Evolutionary conservation across 2,329 filamentous ascomycete species (phyloP).

Genomic region (Aspergillus vadensis): DNA sequence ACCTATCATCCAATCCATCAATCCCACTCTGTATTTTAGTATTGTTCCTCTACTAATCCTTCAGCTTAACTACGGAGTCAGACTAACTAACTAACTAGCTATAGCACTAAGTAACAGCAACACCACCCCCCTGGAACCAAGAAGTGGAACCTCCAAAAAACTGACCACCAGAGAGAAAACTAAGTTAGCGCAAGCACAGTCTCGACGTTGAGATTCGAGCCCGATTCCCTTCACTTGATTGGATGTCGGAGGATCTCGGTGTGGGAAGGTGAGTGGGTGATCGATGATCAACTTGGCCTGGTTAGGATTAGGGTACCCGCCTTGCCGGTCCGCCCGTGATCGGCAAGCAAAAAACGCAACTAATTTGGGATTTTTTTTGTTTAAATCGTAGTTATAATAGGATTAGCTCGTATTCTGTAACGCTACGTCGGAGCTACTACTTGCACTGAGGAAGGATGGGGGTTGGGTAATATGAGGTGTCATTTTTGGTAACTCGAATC

Average conservation of each 20-base stretch:
- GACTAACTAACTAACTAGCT: neutral
- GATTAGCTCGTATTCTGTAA: neutral
- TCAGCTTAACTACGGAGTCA: neutral
- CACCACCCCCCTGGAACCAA: slow-evolving; percentile 2
- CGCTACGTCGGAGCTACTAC: neutral
- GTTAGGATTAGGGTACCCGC: slow-evolving; percentile 24
- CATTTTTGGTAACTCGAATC: no score
- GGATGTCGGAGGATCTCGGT: slow-evolving; percentile 24
- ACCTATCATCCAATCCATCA: no score
- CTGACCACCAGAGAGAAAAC: neutral
- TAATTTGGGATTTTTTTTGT: neutral
- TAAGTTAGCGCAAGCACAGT: slow-evolving; percentile 4
- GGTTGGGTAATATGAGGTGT: no score
- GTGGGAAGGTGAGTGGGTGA: neutral
- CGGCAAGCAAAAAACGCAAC: slow-evolving; percentile 13
- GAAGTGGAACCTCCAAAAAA: neutral
- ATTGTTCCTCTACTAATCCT: no score
- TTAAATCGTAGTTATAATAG: neutral
- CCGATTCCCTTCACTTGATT: slow-evolving; percentile 9
- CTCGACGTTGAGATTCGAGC: slow-evolving; percentile 20
- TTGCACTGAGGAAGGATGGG: no score
- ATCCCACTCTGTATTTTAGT: no score
- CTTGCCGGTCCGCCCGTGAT: slow-evolving; percentile 25
- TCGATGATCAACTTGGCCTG: slow-evolving; percentile 13
- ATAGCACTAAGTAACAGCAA: neutral